Evolutionary conservation across 768 basidiomycete genomes (phyloP).

Genomic region (Hygrophoropsis aurantiaca): DNA sequence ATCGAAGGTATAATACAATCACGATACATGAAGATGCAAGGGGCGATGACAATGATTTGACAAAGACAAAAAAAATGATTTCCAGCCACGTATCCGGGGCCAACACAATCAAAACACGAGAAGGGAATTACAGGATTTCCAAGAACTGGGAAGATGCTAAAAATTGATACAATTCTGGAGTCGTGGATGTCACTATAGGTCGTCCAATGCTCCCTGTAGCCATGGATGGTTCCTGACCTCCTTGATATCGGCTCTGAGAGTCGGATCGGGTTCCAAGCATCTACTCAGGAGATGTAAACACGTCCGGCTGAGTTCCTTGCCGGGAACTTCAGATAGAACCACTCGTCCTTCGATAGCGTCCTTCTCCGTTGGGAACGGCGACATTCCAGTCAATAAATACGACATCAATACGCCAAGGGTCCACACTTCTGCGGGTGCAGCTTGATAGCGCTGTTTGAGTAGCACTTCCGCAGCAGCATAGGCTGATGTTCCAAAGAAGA

Average conservation of each 20-base stretch:
- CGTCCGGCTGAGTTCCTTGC: conserved; percentile 39
- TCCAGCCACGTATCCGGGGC: too few relatives aligned
- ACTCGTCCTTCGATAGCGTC: conserved; percentile 73
- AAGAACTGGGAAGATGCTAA: too few relatives aligned
- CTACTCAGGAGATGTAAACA: conserved; percentile 65
- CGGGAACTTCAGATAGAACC: conserved; percentile 43
- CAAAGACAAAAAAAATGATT: too few relatives aligned
- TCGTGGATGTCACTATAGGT: too few relatives aligned
- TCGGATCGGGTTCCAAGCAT: conserved; percentile 85
- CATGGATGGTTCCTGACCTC: conserved; percentile 87
- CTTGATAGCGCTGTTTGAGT: conserved; percentile 83
- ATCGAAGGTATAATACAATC: too few relatives aligned
- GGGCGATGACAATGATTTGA: too few relatives aligned
- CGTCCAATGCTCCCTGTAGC: conserved; percentile 43
- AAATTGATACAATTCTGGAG: too few relatives aligned
- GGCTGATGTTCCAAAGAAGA: conserved; percentile 92
- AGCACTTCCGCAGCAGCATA: conserved; percentile 96
- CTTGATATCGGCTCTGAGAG: conserved; percentile 74
- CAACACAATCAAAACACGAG: too few relatives aligned
- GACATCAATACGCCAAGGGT: conserved; percentile 93
- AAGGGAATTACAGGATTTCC: too few relatives aligned
- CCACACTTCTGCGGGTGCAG: conserved; percentile 96
- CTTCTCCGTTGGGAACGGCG: conserved; percentile 88
- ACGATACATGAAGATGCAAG: too few relatives aligned
- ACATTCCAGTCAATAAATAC: conserved; percentile 88